These are phyloP conservation scores for Stemphylium vesicarium DNA, from an alignment of 2,329 filamentous ascomycete species.

Conservation along the genomic window DNA sequence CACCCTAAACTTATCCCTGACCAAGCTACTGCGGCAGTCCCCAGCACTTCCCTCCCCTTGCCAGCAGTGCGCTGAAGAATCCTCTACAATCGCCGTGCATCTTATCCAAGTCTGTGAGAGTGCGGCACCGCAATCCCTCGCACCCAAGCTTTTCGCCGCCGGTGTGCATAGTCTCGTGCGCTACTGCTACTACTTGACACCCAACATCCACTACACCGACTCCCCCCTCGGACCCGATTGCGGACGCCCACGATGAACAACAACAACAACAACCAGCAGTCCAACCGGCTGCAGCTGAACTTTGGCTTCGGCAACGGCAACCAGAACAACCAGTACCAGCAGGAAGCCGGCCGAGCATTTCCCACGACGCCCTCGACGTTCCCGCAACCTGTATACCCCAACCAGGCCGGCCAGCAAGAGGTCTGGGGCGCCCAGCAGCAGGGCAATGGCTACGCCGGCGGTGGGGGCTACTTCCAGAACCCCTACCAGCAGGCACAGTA, in stretches of 20 bases:
- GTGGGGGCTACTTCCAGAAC: constrained; percentile 59
- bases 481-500: constrained; percentile 55
- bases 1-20: constrained; percentile 36
- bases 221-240: constrained; percentile 16
- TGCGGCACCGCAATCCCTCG: constrained; percentile 16
- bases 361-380: constrained; percentile 90
- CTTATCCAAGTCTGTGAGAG: constrained; percentile 23
- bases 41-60: constrained; percentile 20
- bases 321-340: constrained; percentile 49
- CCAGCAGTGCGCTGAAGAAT: constrained; percentile 23
- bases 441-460: constrained; percentile 28
- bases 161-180: constrained; percentile 20
- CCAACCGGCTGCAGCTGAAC: constrained; percentile 59
- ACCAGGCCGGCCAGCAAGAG: constrained; percentile 66
- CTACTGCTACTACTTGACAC: constrained; percentile 10
- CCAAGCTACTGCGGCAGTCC: constrained; percentile 29
- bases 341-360: constrained; percentile 56
- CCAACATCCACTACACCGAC: constrained; percentile 12
- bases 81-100: constrained; percentile 23
- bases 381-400: constrained; percentile 82
- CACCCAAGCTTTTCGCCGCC: constrained; percentile 15
- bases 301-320: constrained; percentile 54
- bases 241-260: constrained; percentile 42
- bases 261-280: constrained; percentile 48
- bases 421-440: constrained; percentile 61